These are phyloP conservation scores for Mucor indicus DNA, from an alignment of 371 early-diverging fungal genomes.

Conservation along the genomic window DNA sequence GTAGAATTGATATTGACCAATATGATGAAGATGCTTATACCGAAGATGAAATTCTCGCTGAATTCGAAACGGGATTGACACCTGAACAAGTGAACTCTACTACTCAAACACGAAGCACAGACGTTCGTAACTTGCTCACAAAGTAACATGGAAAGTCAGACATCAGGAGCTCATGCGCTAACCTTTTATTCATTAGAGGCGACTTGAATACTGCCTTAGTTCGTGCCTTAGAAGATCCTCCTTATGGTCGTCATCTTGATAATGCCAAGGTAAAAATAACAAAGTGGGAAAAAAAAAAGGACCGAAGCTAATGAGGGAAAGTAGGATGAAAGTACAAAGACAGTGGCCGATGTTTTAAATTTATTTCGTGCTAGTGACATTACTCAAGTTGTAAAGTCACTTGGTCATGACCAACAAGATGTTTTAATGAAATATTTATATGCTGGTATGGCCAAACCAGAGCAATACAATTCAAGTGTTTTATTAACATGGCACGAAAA, in stretches of 20 bases:
- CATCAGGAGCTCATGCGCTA: not conserved
- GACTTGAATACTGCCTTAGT: slow-evolving; percentile 64
- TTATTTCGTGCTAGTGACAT: slow-evolving; percentile 72
- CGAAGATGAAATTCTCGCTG: slow-evolving; percentile 57
- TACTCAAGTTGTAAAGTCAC: slow-evolving; percentile 52
- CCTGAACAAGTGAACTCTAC: slow-evolving; percentile 55
- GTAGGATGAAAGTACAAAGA: slow-evolving; percentile 67
- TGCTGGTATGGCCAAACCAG: slow-evolving; percentile 85
- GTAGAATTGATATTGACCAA: slow-evolving; percentile 81
- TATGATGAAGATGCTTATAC: slow-evolving; percentile 77
- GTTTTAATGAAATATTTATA: slow-evolving; percentile 90
- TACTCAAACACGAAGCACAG: slow-evolving; percentile 57
- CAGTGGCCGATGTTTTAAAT: slow-evolving; percentile 78
- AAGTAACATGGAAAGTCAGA: too few relatives aligned
- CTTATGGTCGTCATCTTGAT: slow-evolving; percentile 72
- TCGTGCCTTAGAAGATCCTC: slow-evolving; percentile 77
- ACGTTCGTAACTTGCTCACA: slow-evolving; percentile 57
- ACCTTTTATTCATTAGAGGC: slow-evolving; percentile 54
- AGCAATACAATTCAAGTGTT: slow-evolving; percentile 76
- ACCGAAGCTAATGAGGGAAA: not conserved
- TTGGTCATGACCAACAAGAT: slow-evolving; percentile 68
- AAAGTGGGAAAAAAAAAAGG: not conserved
- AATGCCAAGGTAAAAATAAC: slow-evolving; percentile 62
- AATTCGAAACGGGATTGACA: slow-evolving; percentile 33
- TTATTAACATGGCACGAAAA: slow-evolving; percentile 93